These are phyloP conservation scores for Talaromyces trachyspermus DNA, from an alignment of 495 filamentous ascomycete species.

Conservation along the genomic window DNA sequence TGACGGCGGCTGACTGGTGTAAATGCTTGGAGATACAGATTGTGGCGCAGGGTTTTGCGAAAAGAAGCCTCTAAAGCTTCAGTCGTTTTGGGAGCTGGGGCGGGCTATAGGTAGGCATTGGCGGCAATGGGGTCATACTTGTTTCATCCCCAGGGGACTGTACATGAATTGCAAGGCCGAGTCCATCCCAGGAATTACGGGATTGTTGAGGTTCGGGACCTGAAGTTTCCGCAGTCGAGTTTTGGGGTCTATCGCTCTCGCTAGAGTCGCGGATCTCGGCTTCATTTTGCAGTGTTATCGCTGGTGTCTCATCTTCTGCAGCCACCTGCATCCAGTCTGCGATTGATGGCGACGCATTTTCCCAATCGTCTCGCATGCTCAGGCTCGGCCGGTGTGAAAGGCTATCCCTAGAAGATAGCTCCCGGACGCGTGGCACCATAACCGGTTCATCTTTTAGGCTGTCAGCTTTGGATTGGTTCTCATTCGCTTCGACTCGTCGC, in stretches of 20 bases:
- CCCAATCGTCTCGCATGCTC: constrained; percentile 43
- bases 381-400: constrained; percentile 35
- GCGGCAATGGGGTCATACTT: constrained; percentile 26
- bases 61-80: neutral
- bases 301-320: constrained; percentile 29
- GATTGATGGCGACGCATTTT: constrained; percentile 49
- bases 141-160: constrained; percentile 21
- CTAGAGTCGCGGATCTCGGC: constrained; percentile 16
- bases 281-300: constrained; percentile 11
- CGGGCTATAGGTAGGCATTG: constrained; percentile 28
- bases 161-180: constrained; percentile 34
- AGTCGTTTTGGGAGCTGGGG: constrained; percentile 21
- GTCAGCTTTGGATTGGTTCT: constrained; percentile 8
- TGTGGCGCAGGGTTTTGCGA: constrained; percentile 3
- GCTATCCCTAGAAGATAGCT: constrained; percentile 14
- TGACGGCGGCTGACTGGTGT: constrained; percentile 30
- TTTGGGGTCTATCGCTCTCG: constrained; percentile 17
- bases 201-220: constrained; percentile 7
- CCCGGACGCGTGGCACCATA: constrained; percentile 23
- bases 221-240: constrained; percentile 16
- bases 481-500: neutral
- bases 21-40: constrained; percentile 24
- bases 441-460: constrained; percentile 33
- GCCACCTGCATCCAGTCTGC: constrained; percentile 48
- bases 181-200: constrained; percentile 12